These are phyloP conservation scores for Fusarium anthophilum DNA, from an alignment of 2,329 filamentous ascomycete genomes.

Conservation along the genomic window DNA sequence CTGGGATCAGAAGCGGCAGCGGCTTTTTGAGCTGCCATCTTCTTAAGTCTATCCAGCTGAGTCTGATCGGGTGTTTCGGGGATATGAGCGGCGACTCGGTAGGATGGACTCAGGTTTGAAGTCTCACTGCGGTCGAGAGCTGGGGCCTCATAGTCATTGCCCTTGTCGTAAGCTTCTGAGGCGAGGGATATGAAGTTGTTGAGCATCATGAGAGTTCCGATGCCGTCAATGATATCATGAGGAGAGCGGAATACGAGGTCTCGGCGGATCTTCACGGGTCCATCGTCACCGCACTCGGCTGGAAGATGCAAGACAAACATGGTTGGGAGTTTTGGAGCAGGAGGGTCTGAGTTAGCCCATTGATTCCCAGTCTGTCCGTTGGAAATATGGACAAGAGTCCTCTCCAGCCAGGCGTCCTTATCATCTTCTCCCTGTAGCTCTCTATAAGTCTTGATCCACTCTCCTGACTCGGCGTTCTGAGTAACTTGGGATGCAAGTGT, in stretches of 20 bases:
- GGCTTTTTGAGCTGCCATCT: neutral
- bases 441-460: conserved; percentile 43
- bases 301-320: conserved; percentile 45
- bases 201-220: conserved; percentile 49
- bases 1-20: neutral
- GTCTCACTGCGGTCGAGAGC: conserved; percentile 34
- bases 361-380: conserved; percentile 41
- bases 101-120: conserved; percentile 16
- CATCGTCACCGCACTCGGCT: accelerated
- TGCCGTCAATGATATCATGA: conserved; percentile 53
- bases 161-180: conserved; percentile 32
- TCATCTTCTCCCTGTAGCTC: neutral
- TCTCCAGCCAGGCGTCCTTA: conserved; percentile 41
- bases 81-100: conserved; percentile 4
- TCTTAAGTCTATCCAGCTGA: neutral
- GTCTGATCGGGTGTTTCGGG: accelerated
- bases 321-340: conserved; percentile 44
- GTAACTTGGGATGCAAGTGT: conserved; percentile 45
- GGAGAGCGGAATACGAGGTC: conserved; percentile 50
- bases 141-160: conserved; percentile 10
- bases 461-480: conserved; percentile 20
- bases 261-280: neutral
- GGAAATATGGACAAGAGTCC: conserved; percentile 43
- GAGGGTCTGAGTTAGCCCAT: conserved; percentile 50
- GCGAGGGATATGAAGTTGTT: conserved; percentile 44